phyloP scores from a whole-genome alignment of 2,329 filamentous ascomycete species.

The Penicillium sp. region DNA sequence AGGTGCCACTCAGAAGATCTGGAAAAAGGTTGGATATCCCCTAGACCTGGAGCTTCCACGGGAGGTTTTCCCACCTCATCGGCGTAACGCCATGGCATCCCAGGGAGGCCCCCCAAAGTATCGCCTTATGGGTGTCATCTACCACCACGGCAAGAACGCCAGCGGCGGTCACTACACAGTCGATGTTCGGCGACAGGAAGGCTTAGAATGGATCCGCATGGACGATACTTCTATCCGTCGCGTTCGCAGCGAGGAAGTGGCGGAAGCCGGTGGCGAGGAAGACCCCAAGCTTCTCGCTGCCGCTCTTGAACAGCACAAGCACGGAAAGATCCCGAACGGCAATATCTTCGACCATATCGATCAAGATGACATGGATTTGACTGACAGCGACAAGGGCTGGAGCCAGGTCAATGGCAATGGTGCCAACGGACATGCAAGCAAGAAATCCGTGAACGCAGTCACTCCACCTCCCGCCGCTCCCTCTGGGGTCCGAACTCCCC shows the following conservation, averaged over 20 bases:
- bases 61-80: conserved; percentile 78
- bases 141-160: conserved; percentile 96
- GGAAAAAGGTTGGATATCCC: conserved; percentile 96
- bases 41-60: conserved; percentile 90
- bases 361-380: conserved; percentile 66
- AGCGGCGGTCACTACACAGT: conserved; percentile 96
- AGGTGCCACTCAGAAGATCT: conserved; percentile 88
- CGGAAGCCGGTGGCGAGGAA: conserved; percentile 79
- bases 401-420: conserved; percentile 73
- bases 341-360: conserved; percentile 74
- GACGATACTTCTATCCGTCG: conserved; percentile 90
- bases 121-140: conserved; percentile 83
- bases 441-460: conserved; percentile 75
- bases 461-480: conserved; percentile 52
- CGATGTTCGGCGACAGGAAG: conserved; percentile 92
- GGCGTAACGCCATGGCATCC: conserved; percentile 63
- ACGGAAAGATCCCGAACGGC: conserved; percentile 47
- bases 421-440: conserved; percentile 49
- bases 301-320: conserved; percentile 67
- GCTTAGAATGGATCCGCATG: conserved; percentile 91
- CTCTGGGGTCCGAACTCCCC: conserved; percentile 59
- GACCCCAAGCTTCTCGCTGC: conserved; percentile 67
- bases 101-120: conserved; percentile 77
- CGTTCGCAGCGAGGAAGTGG: conserved; percentile 83
- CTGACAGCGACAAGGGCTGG: conserved; percentile 67